phyloP scores from a whole-genome alignment of 495 filamentous ascomycete genomes.

The Halenospora varia region DNA sequence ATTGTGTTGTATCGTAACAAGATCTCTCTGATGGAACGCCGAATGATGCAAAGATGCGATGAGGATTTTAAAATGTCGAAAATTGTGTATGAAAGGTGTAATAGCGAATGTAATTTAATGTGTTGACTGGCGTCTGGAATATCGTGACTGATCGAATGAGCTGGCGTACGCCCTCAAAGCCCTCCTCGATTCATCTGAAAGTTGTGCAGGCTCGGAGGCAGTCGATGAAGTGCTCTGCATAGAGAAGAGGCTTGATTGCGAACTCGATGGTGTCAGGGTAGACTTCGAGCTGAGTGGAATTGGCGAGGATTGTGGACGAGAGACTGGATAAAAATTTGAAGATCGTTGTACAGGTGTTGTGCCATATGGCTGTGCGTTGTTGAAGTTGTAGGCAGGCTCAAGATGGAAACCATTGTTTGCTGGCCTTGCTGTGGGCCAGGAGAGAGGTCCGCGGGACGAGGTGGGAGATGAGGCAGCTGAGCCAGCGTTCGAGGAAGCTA shows the following conservation, averaged over 20 bases:
- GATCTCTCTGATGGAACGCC: too few relatives aligned
- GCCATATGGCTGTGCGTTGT: constrained; percentile 42
- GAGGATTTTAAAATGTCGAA: neutral
- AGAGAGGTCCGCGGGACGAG: constrained; percentile 35
- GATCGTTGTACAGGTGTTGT: constrained; percentile 37
- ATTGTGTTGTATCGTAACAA: too few relatives aligned
- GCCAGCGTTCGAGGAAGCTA: constrained; percentile 51
- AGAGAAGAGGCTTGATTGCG: constrained; percentile 80
- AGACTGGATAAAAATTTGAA: constrained; percentile 28
- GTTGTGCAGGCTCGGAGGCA: constrained; percentile 45
- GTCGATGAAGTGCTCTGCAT: constrained; percentile 58
- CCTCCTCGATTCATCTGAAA: constrained; percentile 72
- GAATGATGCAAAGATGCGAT: neutral
- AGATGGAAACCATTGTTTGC: constrained; percentile 57
- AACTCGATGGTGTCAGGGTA: constrained; percentile 74
- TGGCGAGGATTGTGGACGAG: constrained; percentile 27
- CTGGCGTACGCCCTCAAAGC: constrained; percentile 83
- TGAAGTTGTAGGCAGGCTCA: constrained; percentile 66
- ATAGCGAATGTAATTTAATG: constrained; percentile 3
- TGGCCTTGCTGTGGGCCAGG: constrained; percentile 42
- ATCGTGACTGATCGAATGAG: constrained; percentile 78
- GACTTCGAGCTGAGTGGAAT: constrained; percentile 19
- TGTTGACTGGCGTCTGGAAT: constrained; percentile 45
- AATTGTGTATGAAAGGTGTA: too few relatives aligned
- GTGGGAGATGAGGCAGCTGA: constrained; percentile 52